These are phyloP conservation scores for Begonia peltatifolia DNA, from an alignment of 306 rosid genomes.

Conservation along the genomic window DNA sequence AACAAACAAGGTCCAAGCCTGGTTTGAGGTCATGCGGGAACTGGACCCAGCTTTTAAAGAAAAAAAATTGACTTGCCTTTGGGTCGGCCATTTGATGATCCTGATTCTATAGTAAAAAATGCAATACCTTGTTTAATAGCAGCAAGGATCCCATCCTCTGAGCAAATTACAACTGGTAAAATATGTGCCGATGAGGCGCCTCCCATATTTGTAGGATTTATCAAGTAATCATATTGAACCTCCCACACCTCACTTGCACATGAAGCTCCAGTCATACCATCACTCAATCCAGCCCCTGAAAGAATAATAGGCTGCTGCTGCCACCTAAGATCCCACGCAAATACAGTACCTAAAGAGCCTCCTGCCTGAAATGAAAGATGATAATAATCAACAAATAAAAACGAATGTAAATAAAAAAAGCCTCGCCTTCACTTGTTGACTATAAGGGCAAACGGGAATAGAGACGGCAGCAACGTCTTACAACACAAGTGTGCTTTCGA, in stretches of 20 bases:
- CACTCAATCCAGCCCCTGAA: constrained; percentile 49
- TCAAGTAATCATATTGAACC: constrained; percentile 64
- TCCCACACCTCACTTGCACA: constrained; percentile 98
- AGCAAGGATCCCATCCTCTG: constrained; percentile 87
- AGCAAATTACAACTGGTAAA: constrained; percentile 75
- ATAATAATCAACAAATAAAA: background rate
- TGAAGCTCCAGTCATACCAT: constrained; percentile 24
- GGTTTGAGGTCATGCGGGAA: background rate
- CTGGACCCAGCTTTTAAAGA: no score
- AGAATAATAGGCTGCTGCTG: constrained; percentile 75
- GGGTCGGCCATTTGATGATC: no score
- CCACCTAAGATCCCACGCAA: constrained; percentile 96
- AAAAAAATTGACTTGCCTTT: no score
- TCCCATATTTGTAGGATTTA: constrained; percentile 30
- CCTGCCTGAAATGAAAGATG: constrained; percentile 45
- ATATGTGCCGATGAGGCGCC: constrained; percentile 54
- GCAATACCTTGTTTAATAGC: constrained; percentile 64
- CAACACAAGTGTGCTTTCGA: constrained; percentile 83
- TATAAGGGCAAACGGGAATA: no score
- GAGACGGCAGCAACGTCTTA: constrained; percentile 16
- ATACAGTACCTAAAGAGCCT: constrained; percentile 79
- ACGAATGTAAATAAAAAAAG: background rate
- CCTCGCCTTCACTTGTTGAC: background rate
- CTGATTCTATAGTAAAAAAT: background rate
- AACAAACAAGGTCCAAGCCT: background rate